Percentiles rank a stretch among this genome's conserved stretches.
These are phyloP conservation scores for Zymoseptoria pseudotritici DNA, from an alignment of 2,329 filamentous ascomycete species.

Conservation along the genomic window DNA sequence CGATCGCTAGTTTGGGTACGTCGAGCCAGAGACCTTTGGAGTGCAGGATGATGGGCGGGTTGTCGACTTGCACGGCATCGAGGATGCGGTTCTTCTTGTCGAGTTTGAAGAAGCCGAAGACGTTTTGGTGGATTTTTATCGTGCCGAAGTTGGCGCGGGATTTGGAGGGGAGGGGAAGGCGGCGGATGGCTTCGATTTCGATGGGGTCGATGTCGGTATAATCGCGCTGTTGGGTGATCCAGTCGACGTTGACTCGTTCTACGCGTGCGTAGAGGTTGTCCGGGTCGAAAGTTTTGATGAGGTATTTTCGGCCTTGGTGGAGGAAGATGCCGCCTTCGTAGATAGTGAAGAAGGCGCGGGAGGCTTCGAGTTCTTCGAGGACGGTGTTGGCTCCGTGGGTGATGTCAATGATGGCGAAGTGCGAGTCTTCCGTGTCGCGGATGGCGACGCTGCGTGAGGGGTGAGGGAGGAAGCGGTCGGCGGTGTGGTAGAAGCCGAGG, in stretches of 20 bases:
- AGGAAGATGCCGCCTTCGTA: constrained; percentile 97
- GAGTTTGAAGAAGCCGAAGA: constrained; percentile 97
- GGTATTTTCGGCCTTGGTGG: constrained; percentile 88
- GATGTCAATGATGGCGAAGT: constrained; percentile 87
- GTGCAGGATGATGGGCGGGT: constrained; percentile 77
- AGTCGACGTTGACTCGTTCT: constrained; percentile 82
- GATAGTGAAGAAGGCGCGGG: constrained; percentile 87
- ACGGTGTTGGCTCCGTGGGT: constrained; percentile 76
- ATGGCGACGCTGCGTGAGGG: constrained; percentile 81
- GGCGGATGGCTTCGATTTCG: constrained; percentile 80
- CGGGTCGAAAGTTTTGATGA: constrained; percentile 81
- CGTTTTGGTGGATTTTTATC: constrained; percentile 78
- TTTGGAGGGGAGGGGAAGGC: constrained; percentile 51
- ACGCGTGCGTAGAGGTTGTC: constrained; percentile 79
- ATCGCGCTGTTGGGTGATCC: constrained; percentile 88
- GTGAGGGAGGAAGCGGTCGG: constrained; percentile 76
- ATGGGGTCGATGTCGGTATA: constrained; percentile 90
- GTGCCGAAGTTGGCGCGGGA: constrained; percentile 75
- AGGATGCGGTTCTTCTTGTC: constrained; percentile 77
- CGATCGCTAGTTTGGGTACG: constrained; percentile 68
- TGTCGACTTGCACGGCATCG: constrained; percentile 87
- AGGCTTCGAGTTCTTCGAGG: constrained; percentile 91
- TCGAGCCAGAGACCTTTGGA: constrained; percentile 95
- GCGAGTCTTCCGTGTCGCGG: constrained; percentile 80
- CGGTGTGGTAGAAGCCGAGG: constrained; percentile 81